Evolutionary conservation across 2,329 filamentous ascomycete species (phyloP).

Genomic region (Elsinoe ampelina): DNA sequence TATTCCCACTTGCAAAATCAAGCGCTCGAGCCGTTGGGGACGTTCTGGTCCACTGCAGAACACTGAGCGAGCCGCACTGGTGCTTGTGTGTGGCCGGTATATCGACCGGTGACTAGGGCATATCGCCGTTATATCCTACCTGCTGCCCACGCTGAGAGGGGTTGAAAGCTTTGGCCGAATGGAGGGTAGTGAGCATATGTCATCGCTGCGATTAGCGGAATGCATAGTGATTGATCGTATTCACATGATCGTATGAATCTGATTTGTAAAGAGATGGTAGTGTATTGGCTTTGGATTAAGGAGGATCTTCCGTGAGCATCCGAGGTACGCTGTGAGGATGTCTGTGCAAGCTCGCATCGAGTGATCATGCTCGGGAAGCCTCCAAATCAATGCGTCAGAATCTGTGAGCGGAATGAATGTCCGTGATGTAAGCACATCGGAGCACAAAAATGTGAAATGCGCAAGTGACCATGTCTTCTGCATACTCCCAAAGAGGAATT

Average conservation of each 20-base stretch:
- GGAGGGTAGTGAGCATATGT: background rate
- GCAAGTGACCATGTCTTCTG: background rate
- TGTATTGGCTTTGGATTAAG: background rate
- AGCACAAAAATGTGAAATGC: background rate
- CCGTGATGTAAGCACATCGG: background rate
- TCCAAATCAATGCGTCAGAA: no score
- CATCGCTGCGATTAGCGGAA: background rate
- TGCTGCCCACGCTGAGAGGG: background rate
- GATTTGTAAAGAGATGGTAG: constrained; percentile 13
- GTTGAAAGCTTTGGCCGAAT: background rate
- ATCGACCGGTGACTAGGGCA: constrained; percentile 8
- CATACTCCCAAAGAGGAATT: background rate
- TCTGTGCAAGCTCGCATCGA: background rate
- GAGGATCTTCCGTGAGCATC: background rate
- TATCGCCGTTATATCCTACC: constrained; percentile 5
- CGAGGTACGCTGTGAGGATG: background rate
- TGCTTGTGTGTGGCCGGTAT: constrained; percentile 2
- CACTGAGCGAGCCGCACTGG: background rate
- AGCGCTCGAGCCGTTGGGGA: background rate
- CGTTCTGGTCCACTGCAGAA: constrained; percentile 4
- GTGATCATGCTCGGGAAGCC: background rate
- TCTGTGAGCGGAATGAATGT: no score
- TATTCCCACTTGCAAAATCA: constrained; percentile 3
- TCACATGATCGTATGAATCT: background rate
- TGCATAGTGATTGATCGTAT: background rate